phyloP scores from a whole-genome alignment of 352 stramenopile genomes.

The Phytopythium oedochilum region DNA sequence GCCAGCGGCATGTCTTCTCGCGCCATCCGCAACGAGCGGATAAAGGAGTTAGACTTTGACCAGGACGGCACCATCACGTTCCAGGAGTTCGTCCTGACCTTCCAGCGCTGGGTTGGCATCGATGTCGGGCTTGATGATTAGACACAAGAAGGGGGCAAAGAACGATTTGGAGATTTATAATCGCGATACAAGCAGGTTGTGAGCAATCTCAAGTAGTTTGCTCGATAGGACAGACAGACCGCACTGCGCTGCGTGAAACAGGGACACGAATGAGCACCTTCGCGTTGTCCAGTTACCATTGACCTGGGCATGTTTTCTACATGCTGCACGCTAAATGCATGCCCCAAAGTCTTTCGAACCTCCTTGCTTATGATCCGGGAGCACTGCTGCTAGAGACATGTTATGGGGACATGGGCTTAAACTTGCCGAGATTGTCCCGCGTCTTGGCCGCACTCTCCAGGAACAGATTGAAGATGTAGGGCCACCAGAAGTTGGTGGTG shows the following conservation, averaged over 20 bases:
- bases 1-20: conserved; percentile 54
- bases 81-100: conserved; percentile 87
- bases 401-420: not conserved
- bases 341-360: not conserved
- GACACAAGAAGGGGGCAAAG: conserved; percentile 9
- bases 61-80: conserved; percentile 88
- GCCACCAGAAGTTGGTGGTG: conserved; percentile 83
- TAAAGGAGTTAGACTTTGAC: conserved; percentile 87
- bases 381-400: not conserved
- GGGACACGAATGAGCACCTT: not conserved
- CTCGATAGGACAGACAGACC: no score
- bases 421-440: conserved; percentile 44
- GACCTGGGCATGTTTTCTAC: not conserved
- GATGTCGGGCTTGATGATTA: no score
- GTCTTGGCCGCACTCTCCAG: conserved; percentile 58
- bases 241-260: not conserved
- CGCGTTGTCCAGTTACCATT: not conserved
- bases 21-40: conserved; percentile 61
- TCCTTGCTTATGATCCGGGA: not conserved
- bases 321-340: not conserved
- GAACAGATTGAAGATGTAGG: conserved; percentile 80
- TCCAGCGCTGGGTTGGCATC: conserved; percentile 80
- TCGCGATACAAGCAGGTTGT: no score
- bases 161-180: no score
- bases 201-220: no score